Evolutionary conservation across 371 early-diverging fungal species (phyloP), one percentile per base, ranked within the genome.

Genomic region (Basidiobolus meristosporus): DNA sequence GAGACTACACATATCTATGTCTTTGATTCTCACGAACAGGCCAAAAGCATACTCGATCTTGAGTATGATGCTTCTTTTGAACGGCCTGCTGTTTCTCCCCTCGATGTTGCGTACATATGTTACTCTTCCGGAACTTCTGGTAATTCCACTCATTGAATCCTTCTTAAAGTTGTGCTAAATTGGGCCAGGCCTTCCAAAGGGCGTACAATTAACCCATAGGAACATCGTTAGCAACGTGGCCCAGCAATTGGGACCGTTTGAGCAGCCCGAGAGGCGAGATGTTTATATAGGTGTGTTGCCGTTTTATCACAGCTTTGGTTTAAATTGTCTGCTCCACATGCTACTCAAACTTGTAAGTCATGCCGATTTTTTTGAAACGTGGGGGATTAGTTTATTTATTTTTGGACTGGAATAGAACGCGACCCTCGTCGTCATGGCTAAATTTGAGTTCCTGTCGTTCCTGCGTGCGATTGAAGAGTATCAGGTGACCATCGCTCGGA

Each of bases 111-210:
- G 4, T 81, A 77, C 43, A 62, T 91, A 31, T 84, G 84, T 54
- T 91, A 80, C 60, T 83, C 84, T 10, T 78, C 79, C 29, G 92
- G 92, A 20, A 91, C 90, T 5, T 87, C 90, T 0, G 89, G 87
- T 50, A 42, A 43, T 38, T 5, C n/a, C 31, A 50, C 35, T 14
- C 42, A 10, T 44, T 38, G 17, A 35, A 5, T 12, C 5, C 14
- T 44, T 11, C 26, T 44, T 28, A 15, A 14, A 7, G 4, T 18
- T 22, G 26, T 9, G 11, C 19, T 23, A 3, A 15, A 46, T 3
- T 7, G n/a, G 29, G 11, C n/a, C 15, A 16, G 42, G 40, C 1
- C 15, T 23, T n/a, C 38, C 19, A 40, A 69, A 82, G 49, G 80
- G 79, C 18, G 82, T 78, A 1, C 47, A 63, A 49, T 65, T 75